Base-by-base conservation (phyloP, 164 flowering plant genomes). In the Vitis rotundifolia region DNA sequence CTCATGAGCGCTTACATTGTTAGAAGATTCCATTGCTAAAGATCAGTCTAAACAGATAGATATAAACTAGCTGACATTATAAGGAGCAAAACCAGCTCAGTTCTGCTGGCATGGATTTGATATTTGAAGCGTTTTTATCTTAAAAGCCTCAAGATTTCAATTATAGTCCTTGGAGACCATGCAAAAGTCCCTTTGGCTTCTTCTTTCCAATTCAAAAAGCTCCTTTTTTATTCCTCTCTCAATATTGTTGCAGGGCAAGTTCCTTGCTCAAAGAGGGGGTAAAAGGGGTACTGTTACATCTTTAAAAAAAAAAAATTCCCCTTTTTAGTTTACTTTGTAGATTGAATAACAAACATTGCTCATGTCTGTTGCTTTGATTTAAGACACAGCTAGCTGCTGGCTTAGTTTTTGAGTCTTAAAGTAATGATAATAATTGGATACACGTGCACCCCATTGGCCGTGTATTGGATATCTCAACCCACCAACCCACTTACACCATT, bases 131-230 rank as follows among this genome's bases (percentile, higher is more conserved):
- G 66, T 62, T 63, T 64, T 74, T 16, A 44, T 73, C 78, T 82
- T 48, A 82, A 81, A 82, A 84, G 81, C 73, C 79, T 77, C 80
- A 82, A 85, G 78, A 76, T 67, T 78, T 73, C 69, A 84, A 86
- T 84, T 26, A 80, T 78, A 29, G 48, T 80, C 57, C 87, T 87
- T 71, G 88, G 83, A 86, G 90, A 88, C 91, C 89, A 85, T 83
- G 90, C 89, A 85, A 77, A 84, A 85, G 75, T 64, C 68, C 65
- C 74, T 67, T 74, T 73, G 61, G 54, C 72, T 77, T 72, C 66
- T 74, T 71, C 61, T 62, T 74, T 71, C 71, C 62, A 59, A 28
- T 77, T 71, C 60, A 74, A 71, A 84, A 77, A 66, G 69, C 73
- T 68, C 73, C 78, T 73, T 73, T 76, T 73, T 9, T 18, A 16